Base-by-base conservation (phyloP, 1,284 basidiomycete species). In the Microbotryum violaceum region DNA sequence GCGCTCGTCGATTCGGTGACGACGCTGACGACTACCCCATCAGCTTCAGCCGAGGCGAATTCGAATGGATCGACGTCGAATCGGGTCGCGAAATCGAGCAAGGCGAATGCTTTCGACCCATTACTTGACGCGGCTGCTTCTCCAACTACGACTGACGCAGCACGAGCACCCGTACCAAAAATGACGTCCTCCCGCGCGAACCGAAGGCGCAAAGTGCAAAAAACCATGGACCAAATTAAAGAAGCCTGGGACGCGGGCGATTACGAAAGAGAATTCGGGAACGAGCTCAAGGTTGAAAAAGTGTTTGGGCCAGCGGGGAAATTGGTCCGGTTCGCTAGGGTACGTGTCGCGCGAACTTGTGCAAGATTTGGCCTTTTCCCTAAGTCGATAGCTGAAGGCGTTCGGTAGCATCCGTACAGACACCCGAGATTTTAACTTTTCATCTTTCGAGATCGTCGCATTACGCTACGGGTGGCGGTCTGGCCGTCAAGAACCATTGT, bases 271-370 rank as follows among this genome's bases (percentile, higher is more conserved):
- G 86, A 90, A 58, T 75, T 89, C 60, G 84, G 83, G 67, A 29
- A 50, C 8, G 67, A 66, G 27, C 45, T 68, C 60, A 83, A 82
- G 70, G 77, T 91, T 69, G 86, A 89, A 73, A 84, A 83, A 70
- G 83, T 88, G 1, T 76, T 83, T 55, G 87, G 86, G 67, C 80
- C 79, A 49, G 83, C 84, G 5, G 89, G 87, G 12, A 90, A 91
- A 73, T 88, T 90, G 73, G 85, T 86, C 31, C 90, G 91, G 86
- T 82, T 91, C 63, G 89, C 88, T 47, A 79, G 89, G 72, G 88
- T 88, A 71, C 70, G 85, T 31, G 7, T 77, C 6, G 10, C n/a
- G 27, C 5, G 27, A 27, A 27, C 27, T n/a, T n/a, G n/a, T n/a
- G n/a, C n/a, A 27, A 27, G 27, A 27, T 27, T 27, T 6, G 27